A percentile compares a stretch with the other conserved stretches of the same genome.
Evolutionary conservation across 2,329 filamentous ascomycete genomes (phyloP).

Genomic region (Colletotrichum spaethianum): DNA sequence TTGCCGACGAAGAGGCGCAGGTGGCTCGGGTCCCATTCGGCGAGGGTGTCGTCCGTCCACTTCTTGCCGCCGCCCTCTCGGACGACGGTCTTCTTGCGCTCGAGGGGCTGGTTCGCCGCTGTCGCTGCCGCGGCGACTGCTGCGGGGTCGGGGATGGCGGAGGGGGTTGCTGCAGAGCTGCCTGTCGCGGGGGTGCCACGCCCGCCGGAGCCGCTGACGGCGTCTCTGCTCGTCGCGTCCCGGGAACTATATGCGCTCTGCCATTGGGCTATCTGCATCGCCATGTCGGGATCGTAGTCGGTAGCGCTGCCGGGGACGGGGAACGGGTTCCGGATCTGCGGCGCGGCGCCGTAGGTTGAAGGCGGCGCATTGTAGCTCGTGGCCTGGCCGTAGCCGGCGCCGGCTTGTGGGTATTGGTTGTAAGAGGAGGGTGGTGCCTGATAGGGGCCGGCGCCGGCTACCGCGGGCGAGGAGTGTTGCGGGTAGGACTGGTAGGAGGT

Average conservation of each 20-base stretch:
- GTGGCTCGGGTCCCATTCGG: slow-evolving; percentile 97
- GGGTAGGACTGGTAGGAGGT: slow-evolving; percentile 57
- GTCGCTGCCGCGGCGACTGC: slow-evolving; percentile 57
- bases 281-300: slow-evolving; percentile 82
- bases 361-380: slow-evolving; percentile 51
- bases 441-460: slow-evolving; percentile 40
- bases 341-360: slow-evolving; percentile 63
- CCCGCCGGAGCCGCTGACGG: slow-evolving; percentile 44
- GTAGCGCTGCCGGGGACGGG: slow-evolving; percentile 68
- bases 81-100: slow-evolving; percentile 88
- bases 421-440: slow-evolving; percentile 45
- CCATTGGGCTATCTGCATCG: slow-evolving; percentile 95
- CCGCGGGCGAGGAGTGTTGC: slow-evolving; percentile 45
- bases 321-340: slow-evolving; percentile 87
- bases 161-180: slow-evolving; percentile 51
- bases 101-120: slow-evolving; percentile 62
- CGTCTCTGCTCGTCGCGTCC: slow-evolving; percentile 58
- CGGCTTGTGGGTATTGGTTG: slow-evolving; percentile 48
- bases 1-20: slow-evolving; percentile 97
- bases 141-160: slow-evolving; percentile 47
- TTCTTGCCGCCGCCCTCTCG: slow-evolving; percentile 91
- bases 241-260: slow-evolving; percentile 87
- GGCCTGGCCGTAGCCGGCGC: slow-evolving; percentile 45
- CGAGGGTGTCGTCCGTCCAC: slow-evolving; percentile 89
- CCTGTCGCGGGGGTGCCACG: slow-evolving; percentile 49